Evolutionary conservation across 2,329 filamentous ascomycete species (phyloP).

Genomic region (Pseudocercospora fijiensis): DNA sequence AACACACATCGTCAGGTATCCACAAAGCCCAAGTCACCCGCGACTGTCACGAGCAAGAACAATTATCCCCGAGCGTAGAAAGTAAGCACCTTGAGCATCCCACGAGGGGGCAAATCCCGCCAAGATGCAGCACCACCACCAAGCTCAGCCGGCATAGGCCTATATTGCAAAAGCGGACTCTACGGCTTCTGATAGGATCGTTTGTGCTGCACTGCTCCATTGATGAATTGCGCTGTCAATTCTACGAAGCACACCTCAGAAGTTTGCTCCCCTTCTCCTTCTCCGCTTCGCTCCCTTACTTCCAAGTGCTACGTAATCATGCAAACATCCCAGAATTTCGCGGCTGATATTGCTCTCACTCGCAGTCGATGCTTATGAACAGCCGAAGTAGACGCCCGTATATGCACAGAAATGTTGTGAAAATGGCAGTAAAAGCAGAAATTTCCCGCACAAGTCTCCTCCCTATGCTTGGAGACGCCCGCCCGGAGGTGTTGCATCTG

Average conservation of each 20-base stretch:
- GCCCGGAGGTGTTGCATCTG: not conserved
- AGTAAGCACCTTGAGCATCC: constrained; percentile 4
- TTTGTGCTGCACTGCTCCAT: constrained; percentile 5
- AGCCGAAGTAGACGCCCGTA: not conserved
- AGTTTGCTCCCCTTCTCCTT: not conserved
- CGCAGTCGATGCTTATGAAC: not conserved
- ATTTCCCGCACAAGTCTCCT: not conserved
- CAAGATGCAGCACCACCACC: not conserved
- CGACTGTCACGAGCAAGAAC: constrained; percentile 3
- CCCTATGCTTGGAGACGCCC: not conserved
- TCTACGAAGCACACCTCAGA: not conserved
- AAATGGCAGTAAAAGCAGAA: not conserved
- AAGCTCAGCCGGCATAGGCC: not conserved
- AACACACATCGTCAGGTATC: not conserved
- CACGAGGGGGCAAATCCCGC: not conserved
- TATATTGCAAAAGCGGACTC: constrained; percentile 7
- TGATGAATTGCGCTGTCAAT: not conserved
- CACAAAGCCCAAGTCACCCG: constrained; percentile 6
- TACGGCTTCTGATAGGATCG: not conserved
- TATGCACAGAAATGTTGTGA: not conserved
- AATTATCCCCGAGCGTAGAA: constrained; percentile 3
- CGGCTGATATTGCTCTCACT: not conserved
- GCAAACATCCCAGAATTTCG: not conserved
- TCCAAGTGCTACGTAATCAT: not conserved
- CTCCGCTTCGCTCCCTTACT: not conserved